Evolutionary conservation across 108 stramenopile genomes (phyloP).

Genomic region (Skeletonema potamos): DNA sequence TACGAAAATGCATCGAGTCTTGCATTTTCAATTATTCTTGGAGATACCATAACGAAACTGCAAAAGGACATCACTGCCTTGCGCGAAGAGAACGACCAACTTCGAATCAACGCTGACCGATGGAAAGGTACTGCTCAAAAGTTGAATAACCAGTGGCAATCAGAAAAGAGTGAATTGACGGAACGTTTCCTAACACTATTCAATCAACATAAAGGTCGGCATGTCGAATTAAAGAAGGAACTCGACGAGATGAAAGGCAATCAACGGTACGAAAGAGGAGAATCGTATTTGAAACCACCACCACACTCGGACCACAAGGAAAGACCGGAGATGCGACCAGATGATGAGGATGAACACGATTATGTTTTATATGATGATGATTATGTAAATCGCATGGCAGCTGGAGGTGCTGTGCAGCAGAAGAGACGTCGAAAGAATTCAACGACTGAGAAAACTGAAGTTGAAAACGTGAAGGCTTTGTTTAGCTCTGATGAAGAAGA

Average conservation of each 20-base stretch:
- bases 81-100: slow-evolving; percentile 29
- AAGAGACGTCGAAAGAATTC: slow-evolving; percentile 5
- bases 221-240: slow-evolving; percentile 29
- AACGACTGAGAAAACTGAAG: not conserved
- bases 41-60: slow-evolving; percentile 35
- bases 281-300: not conserved
- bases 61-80: slow-evolving; percentile 47
- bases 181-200: slow-evolving; percentile 38
- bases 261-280: not conserved
- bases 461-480: not conserved
- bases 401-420: slow-evolving; percentile 11
- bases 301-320: not conserved
- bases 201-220: slow-evolving; percentile 47
- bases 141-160: slow-evolving; percentile 35
- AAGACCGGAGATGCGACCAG: slow-evolving; percentile 11
- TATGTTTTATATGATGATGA: slow-evolving; percentile 33
- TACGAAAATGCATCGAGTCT: slow-evolving; percentile 17
- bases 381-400: slow-evolving; percentile 31
- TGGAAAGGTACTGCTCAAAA: slow-evolving; percentile 38
- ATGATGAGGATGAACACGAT: slow-evolving; percentile 44
- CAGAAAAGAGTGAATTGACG: slow-evolving; percentile 45
- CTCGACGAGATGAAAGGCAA: slow-evolving; percentile 22
- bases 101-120: slow-evolving; percentile 14
- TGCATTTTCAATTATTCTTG: slow-evolving; percentile 20
- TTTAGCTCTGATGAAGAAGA: slow-evolving; percentile 3